A percentile compares a stretch with the other conserved stretches of the same genome.
phyloP scores from a whole-genome alignment of 1,139 yeast species.

The Blastobotrys capitulatus region DNA sequence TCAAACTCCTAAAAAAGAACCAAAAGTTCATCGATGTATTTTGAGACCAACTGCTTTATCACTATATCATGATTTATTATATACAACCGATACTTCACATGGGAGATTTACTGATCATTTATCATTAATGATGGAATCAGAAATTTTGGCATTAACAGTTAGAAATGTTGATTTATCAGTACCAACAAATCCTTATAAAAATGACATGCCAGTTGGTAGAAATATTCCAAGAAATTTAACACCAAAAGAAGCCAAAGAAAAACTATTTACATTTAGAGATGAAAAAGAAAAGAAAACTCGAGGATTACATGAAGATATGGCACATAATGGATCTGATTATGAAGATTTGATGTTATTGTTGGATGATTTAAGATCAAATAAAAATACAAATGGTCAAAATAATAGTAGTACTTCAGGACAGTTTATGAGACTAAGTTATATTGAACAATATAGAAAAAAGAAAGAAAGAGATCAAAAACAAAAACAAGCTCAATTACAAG shows the following conservation, averaged over 20 bases:
- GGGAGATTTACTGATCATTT: conserved; percentile 70
- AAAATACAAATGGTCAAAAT: conserved; percentile 7
- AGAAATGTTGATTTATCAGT: conserved; percentile 71
- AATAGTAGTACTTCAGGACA: conserved; percentile 31
- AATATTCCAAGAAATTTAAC: conserved; percentile 1
- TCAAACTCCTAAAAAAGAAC: conserved; percentile 3
- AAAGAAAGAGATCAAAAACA: conserved; percentile 25
- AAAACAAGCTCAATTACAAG: conserved; percentile 21
- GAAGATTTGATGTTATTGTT: conserved; percentile 77
- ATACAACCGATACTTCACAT: conserved; percentile 71
- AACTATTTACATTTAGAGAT: conserved; percentile 23
- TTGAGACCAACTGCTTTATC: conserved; percentile 77
- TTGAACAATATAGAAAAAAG: conserved; percentile 37
- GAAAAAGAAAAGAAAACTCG: conserved; percentile 26
- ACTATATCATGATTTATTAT: conserved; percentile 76
- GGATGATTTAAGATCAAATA: conserved; percentile 30
- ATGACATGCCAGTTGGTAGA: neutral
- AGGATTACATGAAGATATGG: conserved; percentile 53
- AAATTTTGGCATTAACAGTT: conserved; percentile 68
- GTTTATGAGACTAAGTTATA: conserved; percentile 38
- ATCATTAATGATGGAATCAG: conserved; percentile 76
- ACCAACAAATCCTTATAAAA: conserved; percentile 34
- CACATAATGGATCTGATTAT: conserved; percentile 72
- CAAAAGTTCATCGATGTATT: conserved; percentile 64
- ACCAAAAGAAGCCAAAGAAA: conserved; percentile 14